Percentiles rank a stretch among this genome's conserved stretches.
phyloP scores from a whole-genome alignment of 1,139 yeast genomes.

The Waltiozyma solani region DNA sequence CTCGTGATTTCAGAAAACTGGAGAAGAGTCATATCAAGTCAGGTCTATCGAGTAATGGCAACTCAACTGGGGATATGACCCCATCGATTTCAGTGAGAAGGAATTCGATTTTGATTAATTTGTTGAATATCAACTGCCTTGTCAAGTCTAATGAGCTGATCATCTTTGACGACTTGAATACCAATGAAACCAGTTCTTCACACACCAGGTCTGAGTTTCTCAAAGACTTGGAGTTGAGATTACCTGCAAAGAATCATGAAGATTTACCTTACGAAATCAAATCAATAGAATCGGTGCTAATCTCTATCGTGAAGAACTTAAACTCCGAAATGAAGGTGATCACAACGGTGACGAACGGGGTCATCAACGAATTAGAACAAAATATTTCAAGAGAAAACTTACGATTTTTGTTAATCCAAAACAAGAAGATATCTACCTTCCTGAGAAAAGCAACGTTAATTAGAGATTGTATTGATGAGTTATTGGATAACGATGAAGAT shows the following conservation, averaged over 20 bases:
- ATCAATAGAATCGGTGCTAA: slow-evolving; percentile 80
- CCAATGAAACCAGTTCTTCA: slow-evolving; percentile 20
- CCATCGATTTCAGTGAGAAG: slow-evolving; percentile 60
- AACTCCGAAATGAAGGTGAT: slow-evolving; percentile 82
- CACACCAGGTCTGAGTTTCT: slow-evolving; percentile 31
- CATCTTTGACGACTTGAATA: slow-evolving; percentile 52
- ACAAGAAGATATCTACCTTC: slow-evolving; percentile 56
- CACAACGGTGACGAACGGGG: slow-evolving; percentile 54
- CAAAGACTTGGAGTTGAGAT: slow-evolving; percentile 39
- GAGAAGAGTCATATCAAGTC: slow-evolving; percentile 38
- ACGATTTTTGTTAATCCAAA: slow-evolving; percentile 55
- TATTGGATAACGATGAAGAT: slow-evolving; percentile 83
- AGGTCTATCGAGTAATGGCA: neutral
- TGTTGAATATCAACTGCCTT: slow-evolving; percentile 61
- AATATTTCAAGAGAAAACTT: slow-evolving; percentile 60
- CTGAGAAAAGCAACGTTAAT: slow-evolving; percentile 59
- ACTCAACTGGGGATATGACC: slow-evolving; percentile 45
- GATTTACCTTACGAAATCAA: slow-evolving; percentile 58
- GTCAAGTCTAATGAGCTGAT: slow-evolving; percentile 55
- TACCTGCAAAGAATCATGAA: slow-evolving; percentile 13
- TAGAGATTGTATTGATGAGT: slow-evolving; percentile 61
- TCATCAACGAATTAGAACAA: slow-evolving; percentile 55
- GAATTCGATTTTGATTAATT: slow-evolving; percentile 51
- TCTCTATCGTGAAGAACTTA: slow-evolving; percentile 71
- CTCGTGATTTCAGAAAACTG: slow-evolving; percentile 67